Evolutionary conservation across 495 filamentous ascomycete genomes (phyloP).

Genomic region (Podospora anserina): DNA sequence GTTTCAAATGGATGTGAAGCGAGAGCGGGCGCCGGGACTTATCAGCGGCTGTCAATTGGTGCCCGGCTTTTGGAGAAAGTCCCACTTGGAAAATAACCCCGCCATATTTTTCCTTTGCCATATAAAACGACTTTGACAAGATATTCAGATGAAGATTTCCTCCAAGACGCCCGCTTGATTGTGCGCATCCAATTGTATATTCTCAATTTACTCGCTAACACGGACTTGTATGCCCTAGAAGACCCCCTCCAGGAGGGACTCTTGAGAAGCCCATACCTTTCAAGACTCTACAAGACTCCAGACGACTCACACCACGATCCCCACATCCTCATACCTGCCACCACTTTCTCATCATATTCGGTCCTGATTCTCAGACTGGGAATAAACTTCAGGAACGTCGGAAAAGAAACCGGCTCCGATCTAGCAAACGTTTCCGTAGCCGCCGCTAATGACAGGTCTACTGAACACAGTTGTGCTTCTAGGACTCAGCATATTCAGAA

Average conservation of each 20-base stretch:
- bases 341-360: not conserved
- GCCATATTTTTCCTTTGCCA: not conserved
- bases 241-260: too few species aligned
- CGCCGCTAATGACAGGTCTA: not conserved
- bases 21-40: not conserved
- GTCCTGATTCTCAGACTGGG: not conserved
- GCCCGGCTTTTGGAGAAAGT: constrained; percentile 3
- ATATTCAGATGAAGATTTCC: too few species aligned
- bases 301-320: not conserved
- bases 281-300: not conserved
- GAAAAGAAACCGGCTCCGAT: not conserved
- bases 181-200: too few species aligned
- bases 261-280: too few species aligned
- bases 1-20: not conserved
- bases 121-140: not conserved
- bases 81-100: not conserved
- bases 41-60: not conserved
- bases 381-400: not conserved
- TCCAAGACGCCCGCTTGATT: not conserved
- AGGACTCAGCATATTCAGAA: not conserved
- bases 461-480: not conserved
- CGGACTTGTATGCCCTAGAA: too few species aligned
- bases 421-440: not conserved
- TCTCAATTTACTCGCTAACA: too few species aligned
- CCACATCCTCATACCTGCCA: not conserved